Conservation (phyloP, 1,284 basidiomycete genomes). For the Ustilago cynodontis region DNA sequence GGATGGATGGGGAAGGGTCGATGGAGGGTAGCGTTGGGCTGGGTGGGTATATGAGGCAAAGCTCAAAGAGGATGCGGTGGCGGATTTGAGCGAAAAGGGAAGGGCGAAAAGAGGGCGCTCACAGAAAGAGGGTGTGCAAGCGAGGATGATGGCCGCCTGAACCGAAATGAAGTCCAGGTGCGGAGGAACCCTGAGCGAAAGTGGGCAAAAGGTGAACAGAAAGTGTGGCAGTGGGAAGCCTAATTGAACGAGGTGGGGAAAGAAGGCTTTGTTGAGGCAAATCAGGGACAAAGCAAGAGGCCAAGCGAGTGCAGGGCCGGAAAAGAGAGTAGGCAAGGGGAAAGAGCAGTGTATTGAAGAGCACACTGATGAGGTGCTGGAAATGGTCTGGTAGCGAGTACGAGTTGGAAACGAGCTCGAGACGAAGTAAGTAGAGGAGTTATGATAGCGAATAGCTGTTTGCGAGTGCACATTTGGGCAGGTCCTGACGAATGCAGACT, state of each 20-base stretch:
- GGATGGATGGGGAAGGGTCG: background rate
- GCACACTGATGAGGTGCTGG: slow-evolving; percentile 26
- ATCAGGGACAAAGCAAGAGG: slow-evolving; percentile 5
- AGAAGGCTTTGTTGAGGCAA: background rate
- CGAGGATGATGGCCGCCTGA: background rate
- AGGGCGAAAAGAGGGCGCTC: background rate
- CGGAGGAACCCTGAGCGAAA: slow-evolving; percentile 16
- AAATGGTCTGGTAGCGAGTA: slow-evolving; percentile 6
- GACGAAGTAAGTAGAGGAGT: slow-evolving; percentile 34
- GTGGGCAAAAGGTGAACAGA: background rate
- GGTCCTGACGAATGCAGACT: slow-evolving; percentile 4
- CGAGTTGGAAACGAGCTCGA: slow-evolving; percentile 18
- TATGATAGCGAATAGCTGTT: slow-evolving; percentile 33
- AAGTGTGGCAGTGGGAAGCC: slow-evolving; percentile 32
- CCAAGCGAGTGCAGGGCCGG: slow-evolving; percentile 16
- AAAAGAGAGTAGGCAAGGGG: background rate
- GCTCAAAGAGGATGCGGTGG: background rate
- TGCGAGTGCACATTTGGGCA: slow-evolving; percentile 31
- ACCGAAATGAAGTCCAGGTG: slow-evolving; percentile 21
- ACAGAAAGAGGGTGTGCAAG: background rate
- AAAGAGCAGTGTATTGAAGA: background rate
- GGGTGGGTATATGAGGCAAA: slow-evolving; percentile 20
- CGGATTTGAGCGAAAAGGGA: background rate
- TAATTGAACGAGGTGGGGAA: slow-evolving; percentile 19
- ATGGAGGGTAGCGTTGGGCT: background rate